These are phyloP conservation scores for Trametes punicea DNA, from an alignment of 768 basidiomycete species.

Conservation along the genomic window DNA sequence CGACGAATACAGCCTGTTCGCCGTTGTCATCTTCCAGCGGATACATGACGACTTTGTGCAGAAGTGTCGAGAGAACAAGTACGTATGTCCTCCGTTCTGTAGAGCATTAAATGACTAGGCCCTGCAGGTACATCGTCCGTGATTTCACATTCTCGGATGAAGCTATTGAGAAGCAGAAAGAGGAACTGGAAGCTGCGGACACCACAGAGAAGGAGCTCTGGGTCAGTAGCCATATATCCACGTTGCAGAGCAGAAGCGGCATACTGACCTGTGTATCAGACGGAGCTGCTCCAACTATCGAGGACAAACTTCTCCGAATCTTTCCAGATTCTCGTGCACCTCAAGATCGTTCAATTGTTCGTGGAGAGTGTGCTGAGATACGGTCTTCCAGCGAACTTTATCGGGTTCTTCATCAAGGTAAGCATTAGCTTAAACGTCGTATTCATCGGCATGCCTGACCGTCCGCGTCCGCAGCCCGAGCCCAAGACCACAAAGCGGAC, in stretches of 20 bases:
- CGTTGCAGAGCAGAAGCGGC: not conserved
- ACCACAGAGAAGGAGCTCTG: slow-evolving; percentile 94
- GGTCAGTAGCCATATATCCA: slow-evolving; percentile 50
- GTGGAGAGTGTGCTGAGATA: slow-evolving; percentile 95
- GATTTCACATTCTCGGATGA: slow-evolving; percentile 90
- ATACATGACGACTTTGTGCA: slow-evolving; percentile 91
- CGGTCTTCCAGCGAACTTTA: slow-evolving; percentile 90
- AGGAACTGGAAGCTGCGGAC: slow-evolving; percentile 77
- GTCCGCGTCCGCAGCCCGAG: slow-evolving; percentile 62
- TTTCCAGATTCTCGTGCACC: slow-evolving; percentile 88
- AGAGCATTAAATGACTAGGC: not conserved
- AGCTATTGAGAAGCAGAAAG: slow-evolving; percentile 71
- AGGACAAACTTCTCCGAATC: slow-evolving; percentile 97
- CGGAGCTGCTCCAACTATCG: slow-evolving; percentile 84
- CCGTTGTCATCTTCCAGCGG: slow-evolving; percentile 85
- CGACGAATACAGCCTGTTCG: slow-evolving; percentile 83
- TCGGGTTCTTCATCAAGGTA: slow-evolving; percentile 79
- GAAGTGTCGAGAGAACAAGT: slow-evolving; percentile 96
- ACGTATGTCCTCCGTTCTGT: slow-evolving; percentile 22
- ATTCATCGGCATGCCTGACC: not conserved
- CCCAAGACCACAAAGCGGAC: slow-evolving; percentile 79
- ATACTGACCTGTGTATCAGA: slow-evolving; percentile 43
- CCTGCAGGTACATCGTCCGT: slow-evolving; percentile 80
- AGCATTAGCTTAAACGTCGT: slow-evolving; percentile 13
- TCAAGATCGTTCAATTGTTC: slow-evolving; percentile 88